Evolutionary conservation across 805 yeast species (phyloP), one percentile per base, ranked within the genome.

Genomic region (Candida rishiriensis): DNA sequence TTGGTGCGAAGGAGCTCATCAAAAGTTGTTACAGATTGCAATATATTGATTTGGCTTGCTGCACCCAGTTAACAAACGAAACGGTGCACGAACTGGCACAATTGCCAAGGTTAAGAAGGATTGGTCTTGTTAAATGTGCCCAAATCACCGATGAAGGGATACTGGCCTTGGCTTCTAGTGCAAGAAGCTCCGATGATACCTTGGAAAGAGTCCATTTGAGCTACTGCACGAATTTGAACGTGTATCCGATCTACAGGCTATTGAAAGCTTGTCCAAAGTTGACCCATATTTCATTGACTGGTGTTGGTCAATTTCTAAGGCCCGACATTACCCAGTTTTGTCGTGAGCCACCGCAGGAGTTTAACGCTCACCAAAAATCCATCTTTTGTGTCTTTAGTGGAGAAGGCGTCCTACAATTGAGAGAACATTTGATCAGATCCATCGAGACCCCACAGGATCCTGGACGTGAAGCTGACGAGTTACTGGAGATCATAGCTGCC

Each of bases 381-480:
- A 74, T 86, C 39, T 91, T 93, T 59, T 91, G 98, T 68, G 99
- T 91, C 11, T 93, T 89, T 60, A 83, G 91, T 30, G 98, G 98
- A 1, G 79, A 78, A 47, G 97, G 97, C 9, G 96, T 93, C 14
- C 76, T 72, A 39, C 78, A 79, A 47, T 71, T 91, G 50, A 76
- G 97, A 50, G 80, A 78, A 34, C 83, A 85, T 60, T 72, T 91
- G 38, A 81, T 53, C 14, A 56, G 55, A 36, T 44, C 62, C 30
- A 60, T 60, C 43, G 65, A 61, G 51, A 51, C 61, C 10, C 61
- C 65, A 8, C 62, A 59, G 37, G 63, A 55, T 40, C 60, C 56
- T 16, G 65, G 55, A 38, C 44, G 62, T 10, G 68, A 63, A 43
- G 58, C 60, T 5, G 56, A 56, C 16, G 68, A 63, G 42, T 44